Conservation (phyloP, 176 grass and related monocot species). For the Zoysia japonica region DNA sequence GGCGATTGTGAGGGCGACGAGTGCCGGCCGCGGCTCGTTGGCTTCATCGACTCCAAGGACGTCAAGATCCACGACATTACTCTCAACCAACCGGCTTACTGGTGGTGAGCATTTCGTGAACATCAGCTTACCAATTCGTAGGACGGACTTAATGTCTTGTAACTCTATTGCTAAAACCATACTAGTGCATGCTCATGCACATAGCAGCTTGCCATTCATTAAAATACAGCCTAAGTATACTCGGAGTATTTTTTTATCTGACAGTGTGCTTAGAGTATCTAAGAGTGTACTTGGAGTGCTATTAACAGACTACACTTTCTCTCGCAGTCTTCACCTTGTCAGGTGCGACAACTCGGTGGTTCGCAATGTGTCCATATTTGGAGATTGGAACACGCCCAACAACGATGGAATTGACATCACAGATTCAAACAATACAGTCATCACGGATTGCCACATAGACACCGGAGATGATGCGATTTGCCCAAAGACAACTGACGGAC, state of each 20-base stretch:
- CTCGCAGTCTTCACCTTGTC: constrained; percentile 70
- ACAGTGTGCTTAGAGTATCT: background rate
- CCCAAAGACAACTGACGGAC: constrained; percentile 64
- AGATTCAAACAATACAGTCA: constrained; percentile 81
- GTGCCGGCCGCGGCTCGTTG: constrained; percentile 81
- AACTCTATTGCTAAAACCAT: background rate
- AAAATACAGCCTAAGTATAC: too few species aligned
- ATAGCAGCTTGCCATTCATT: background rate
- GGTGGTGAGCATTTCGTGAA: constrained; percentile 64
- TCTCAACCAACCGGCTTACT: constrained; percentile 78
- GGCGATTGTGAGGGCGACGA: constrained; percentile 73
- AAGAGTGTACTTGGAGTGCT: background rate
- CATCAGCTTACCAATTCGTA: background rate
- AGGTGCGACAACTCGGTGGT: constrained; percentile 67
- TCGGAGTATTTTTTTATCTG: background rate
- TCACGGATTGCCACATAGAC: constrained; percentile 69
- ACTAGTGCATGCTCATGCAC: background rate
- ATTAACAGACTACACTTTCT: constrained; percentile 1
- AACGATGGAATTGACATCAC: constrained; percentile 88
- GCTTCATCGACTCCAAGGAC: constrained; percentile 84
- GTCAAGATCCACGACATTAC: constrained; percentile 66
- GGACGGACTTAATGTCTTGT: background rate
- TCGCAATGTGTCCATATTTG: constrained; percentile 71
- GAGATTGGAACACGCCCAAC: constrained; percentile 73
- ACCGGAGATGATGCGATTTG: constrained; percentile 84